Percentiles rank a stretch among this genome's conserved stretches.
phyloP scores from a whole-genome alignment of 1,284 basidiomycete genomes.

The Leccinum pallidistipes region DNA sequence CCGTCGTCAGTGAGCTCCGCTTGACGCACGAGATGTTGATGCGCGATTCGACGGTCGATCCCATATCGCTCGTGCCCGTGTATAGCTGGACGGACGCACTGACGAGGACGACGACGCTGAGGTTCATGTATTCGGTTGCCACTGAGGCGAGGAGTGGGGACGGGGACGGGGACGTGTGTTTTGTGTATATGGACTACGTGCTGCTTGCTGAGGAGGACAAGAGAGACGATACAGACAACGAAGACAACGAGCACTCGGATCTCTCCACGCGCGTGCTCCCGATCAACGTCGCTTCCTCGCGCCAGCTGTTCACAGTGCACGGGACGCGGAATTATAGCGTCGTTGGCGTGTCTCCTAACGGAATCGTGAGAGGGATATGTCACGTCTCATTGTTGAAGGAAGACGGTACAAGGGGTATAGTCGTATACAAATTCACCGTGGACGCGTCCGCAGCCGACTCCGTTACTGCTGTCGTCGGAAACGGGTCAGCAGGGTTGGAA shows the following conservation, averaged over 20 bases:
- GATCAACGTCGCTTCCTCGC: slow-evolving; percentile 8
- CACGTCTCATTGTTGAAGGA: neutral
- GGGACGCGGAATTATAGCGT: slow-evolving; percentile 15
- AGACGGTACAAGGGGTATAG: too few relatives aligned
- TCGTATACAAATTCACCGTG: too few relatives aligned
- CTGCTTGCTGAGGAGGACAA: neutral
- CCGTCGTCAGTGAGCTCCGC: too few relatives aligned
- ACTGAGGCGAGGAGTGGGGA: neutral
- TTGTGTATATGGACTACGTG: neutral
- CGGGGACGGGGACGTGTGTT: neutral
- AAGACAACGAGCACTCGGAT: neutral
- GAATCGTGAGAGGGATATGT: slow-evolving; percentile 18
- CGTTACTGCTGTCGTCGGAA: too few relatives aligned
- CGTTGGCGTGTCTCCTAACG: slow-evolving; percentile 16
- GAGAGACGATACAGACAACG: neutral
- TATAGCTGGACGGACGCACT: neutral
- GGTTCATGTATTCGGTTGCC: neutral
- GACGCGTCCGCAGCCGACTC: too few relatives aligned
- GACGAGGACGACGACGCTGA: neutral
- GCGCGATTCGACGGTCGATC: neutral
- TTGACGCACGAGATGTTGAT: slow-evolving; percentile 18
- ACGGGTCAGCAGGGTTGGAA: too few relatives aligned
- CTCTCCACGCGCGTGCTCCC: slow-evolving; percentile 10
- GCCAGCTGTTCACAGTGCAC: slow-evolving; percentile 13
- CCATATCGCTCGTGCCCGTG: slow-evolving; percentile 11